Conservation (phyloP, 768 basidiomycete species). For the Tricholoma terreum region DNA sequence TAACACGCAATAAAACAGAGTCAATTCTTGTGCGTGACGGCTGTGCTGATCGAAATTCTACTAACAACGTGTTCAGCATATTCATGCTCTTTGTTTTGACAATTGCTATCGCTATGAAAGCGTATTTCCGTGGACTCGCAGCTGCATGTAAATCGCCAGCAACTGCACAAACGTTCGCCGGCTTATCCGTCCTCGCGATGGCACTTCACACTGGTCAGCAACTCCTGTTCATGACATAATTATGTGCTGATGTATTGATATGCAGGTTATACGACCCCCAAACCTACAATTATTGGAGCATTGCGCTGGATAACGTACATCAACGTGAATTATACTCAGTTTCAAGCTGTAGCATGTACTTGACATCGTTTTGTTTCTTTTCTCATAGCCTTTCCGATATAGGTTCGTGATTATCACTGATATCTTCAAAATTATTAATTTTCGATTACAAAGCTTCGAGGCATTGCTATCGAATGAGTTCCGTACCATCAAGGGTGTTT, state of each 20-base stretch:
- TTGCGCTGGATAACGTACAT: conserved; percentile 24
- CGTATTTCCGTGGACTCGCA: conserved; percentile 68
- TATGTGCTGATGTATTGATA: background rate
- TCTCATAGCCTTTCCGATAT: conserved; percentile 59
- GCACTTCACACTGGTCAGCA: background rate
- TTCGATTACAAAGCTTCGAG: conserved; percentile 44
- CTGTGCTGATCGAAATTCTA: background rate
- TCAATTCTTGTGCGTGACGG: conserved; percentile 57
- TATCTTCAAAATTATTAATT: background rate
- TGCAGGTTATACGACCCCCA: conserved; percentile 2
- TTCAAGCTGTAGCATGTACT: background rate
- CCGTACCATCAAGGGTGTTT: conserved; percentile 58
- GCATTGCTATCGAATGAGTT: conserved; percentile 80
- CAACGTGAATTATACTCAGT: conserved; percentile 41
- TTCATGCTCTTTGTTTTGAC: conserved; percentile 56
- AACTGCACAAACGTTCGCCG: conserved; percentile 53
- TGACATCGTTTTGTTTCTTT: conserved; percentile 15
- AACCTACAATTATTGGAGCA: conserved; percentile 2
- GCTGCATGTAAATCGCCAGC: conserved; percentile 57
- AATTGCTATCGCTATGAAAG: conserved; percentile 65
- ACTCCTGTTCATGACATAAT: background rate
- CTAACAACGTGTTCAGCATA: conserved; percentile 34
- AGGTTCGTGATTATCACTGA: conserved; percentile 22
- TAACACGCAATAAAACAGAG: background rate
- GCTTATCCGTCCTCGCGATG: background rate